These are phyloP conservation scores for Logfia minima DNA, from an alignment of 129 eudicot species.

Conservation along the genomic window DNA sequence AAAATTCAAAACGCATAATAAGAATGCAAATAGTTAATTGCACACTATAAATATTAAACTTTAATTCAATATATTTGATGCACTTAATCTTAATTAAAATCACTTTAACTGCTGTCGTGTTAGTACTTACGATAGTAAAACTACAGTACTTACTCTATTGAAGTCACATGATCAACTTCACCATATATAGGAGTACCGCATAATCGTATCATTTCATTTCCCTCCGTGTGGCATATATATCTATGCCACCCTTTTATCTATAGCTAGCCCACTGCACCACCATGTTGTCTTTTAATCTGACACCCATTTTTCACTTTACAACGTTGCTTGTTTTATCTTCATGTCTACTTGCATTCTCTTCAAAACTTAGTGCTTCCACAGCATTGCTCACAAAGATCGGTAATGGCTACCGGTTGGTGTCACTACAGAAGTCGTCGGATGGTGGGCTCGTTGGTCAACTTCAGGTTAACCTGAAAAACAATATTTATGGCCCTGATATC, in stretches of 20 bases:
- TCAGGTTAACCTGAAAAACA: slow-evolving; percentile 67
- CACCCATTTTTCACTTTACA: slow-evolving; percentile 17
- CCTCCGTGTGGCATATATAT: slow-evolving; percentile 32
- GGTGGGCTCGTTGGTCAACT: slow-evolving; percentile 83
- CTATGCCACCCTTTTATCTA: not conserved
- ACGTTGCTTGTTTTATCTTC: not conserved
- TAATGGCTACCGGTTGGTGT: slow-evolving; percentile 73
- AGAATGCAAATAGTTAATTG: too few relatives aligned
- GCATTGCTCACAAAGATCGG: slow-evolving; percentile 60
- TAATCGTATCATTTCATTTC: slow-evolving; percentile 16
- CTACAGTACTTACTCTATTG: too few relatives aligned
- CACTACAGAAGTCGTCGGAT: slow-evolving; percentile 64
- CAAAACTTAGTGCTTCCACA: slow-evolving; percentile 23
- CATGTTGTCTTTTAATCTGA: slow-evolving; percentile 26
- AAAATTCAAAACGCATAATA: too few relatives aligned
- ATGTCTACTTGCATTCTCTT: not conserved
- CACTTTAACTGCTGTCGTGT: too few relatives aligned
- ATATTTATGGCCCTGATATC: slow-evolving; percentile 81
- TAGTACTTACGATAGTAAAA: too few relatives aligned
- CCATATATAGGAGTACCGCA: not conserved
- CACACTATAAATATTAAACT: too few relatives aligned
- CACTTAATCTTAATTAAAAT: too few relatives aligned
- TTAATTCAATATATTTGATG: too few relatives aligned
- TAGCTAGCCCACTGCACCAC: not conserved
- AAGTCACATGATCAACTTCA: not conserved